A percentile compares a stretch with the other conserved stretches of the same genome.
Evolutionary conservation across 2,329 filamentous ascomycete genomes (phyloP).

Genomic region (Aspergillus neoniger): DNA sequence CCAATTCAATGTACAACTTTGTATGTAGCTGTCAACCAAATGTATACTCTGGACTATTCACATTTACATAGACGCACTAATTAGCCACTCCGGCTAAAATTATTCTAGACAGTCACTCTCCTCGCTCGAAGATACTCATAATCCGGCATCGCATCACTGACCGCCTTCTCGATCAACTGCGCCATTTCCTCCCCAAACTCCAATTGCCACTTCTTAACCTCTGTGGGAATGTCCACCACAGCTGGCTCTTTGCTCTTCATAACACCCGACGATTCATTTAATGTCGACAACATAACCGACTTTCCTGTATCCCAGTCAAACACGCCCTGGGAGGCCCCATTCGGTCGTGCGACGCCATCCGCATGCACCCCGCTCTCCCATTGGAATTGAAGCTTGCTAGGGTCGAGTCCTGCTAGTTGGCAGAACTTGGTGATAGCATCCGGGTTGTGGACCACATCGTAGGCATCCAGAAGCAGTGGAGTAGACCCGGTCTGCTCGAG

Average conservation of each 20-base stretch:
- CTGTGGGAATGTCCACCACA: slow-evolving; percentile 23
- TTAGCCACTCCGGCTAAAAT: neutral
- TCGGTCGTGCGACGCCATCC: neutral
- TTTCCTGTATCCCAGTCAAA: neutral
- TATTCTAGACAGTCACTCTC: neutral
- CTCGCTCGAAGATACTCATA: slow-evolving; percentile 11
- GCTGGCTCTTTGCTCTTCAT: slow-evolving; percentile 3
- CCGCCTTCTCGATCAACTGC: neutral
- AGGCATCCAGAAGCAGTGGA: neutral
- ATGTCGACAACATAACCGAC: neutral
- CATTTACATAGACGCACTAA: no score
- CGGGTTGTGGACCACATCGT: neutral
- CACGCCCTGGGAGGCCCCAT: neutral
- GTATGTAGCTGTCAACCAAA: no score
- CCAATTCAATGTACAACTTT: no score
- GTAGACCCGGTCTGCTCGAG: neutral
- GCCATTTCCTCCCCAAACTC: slow-evolving; percentile 22
- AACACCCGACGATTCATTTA: neutral
- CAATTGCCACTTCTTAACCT: slow-evolving; percentile 27
- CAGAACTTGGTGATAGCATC: neutral
- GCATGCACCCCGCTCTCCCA: neutral
- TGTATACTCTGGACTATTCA: no score
- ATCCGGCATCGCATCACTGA: slow-evolving; percentile 14
- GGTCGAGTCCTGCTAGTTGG: neutral
- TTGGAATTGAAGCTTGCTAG: neutral